A percentile compares a stretch with the other conserved stretches of the same genome.
These are phyloP conservation scores for Artemisia argyi DNA, from an alignment of 129 eudicot species.

Conservation along the genomic window DNA sequence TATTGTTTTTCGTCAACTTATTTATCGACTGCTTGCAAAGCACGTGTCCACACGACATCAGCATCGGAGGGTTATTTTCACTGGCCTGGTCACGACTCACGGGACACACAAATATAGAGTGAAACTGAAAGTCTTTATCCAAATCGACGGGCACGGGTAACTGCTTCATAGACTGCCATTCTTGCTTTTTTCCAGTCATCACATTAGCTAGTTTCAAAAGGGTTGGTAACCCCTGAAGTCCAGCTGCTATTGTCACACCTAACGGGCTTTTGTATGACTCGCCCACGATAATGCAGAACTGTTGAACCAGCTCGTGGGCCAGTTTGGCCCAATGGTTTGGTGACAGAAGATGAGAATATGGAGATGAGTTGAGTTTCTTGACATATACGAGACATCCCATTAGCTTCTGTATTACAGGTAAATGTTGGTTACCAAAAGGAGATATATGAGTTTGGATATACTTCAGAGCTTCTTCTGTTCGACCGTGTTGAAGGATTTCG, in stretches of 20 bases:
- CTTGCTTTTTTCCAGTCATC: slow-evolving; percentile 75
- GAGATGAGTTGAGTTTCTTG: slow-evolving; percentile 73
- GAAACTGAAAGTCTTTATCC: slow-evolving; percentile 73
- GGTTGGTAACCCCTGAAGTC: slow-evolving; percentile 79
- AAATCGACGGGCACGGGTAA: slow-evolving; percentile 85
- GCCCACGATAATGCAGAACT: slow-evolving; percentile 71
- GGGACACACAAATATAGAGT: slow-evolving; percentile 84
- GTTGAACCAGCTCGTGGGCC: slow-evolving; percentile 52
- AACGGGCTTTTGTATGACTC: slow-evolving; percentile 70
- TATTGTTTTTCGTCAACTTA: slow-evolving; percentile 79
- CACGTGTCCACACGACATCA: slow-evolving; percentile 89
- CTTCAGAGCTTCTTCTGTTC: slow-evolving; percentile 65
- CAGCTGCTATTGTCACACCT: slow-evolving; percentile 76
- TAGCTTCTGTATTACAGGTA: slow-evolving; percentile 74
- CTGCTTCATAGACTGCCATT: slow-evolving; percentile 86
- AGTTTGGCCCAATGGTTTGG: slow-evolving; percentile 70
- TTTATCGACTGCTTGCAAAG: slow-evolving; percentile 78
- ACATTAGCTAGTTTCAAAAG: slow-evolving; percentile 84
- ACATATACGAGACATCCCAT: slow-evolving; percentile 78
- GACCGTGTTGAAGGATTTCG: slow-evolving; percentile 54
- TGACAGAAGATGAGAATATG: slow-evolving; percentile 62
- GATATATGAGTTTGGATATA: slow-evolving; percentile 59
- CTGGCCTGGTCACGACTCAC: slow-evolving; percentile 89
- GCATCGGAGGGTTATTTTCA: slow-evolving; percentile 91
- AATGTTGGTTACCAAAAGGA: slow-evolving; percentile 48